Base-by-base conservation (phyloP, 1,284 basidiomycete species). In the Moesziomyces aphidis region DNA sequence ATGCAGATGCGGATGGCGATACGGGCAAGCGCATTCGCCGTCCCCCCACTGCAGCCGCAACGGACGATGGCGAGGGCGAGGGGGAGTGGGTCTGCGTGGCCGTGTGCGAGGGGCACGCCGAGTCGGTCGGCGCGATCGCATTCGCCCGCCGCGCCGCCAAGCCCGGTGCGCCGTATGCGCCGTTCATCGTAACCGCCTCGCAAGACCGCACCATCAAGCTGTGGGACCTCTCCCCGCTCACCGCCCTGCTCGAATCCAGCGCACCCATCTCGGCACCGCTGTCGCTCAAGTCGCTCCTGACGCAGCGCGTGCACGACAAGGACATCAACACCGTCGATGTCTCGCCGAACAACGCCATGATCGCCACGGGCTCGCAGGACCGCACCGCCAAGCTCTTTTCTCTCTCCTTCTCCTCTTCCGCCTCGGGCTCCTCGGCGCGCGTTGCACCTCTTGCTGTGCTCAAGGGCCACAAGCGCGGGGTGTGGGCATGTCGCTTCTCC, bases 141-240 rank as follows among this genome's bases (percentile, higher is more conserved):
- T 88, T 98, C 69, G 74, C 80, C 4, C 66, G 69, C 13, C 65
- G 73, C n/a, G 47, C 71, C 11, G 36, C 59, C 3, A 22, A 56
- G 11, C 65, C 57, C 3, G 57, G 48, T 5, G 54, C 59, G 1
- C 46, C 67, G 4, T 57, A 34, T 4, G 68, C 80, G 13, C 76
- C 81, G 4, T 84, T 83, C 17, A 86, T 98, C 26, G 87, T 95
- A 9, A 97, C 95, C 5, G 97, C 95, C 21, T 93, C 92, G 81
- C 95, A 98, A 86, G 97, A 99, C 85, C 90, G 94, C 31, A 99
- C 97, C 3, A 92, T 97, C 85, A 99, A 99, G 86, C 91, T 99
- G 89, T 99, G 97, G 97, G 95, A 99, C 85, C 85, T 83, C 1
- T 59, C 72, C 0, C 54, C 72, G 0, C 50, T 83, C 48, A 60